These are phyloP conservation scores for Capronia epimyces DNA, from an alignment of 2,329 filamentous ascomycete species.

Conservation along the genomic window DNA sequence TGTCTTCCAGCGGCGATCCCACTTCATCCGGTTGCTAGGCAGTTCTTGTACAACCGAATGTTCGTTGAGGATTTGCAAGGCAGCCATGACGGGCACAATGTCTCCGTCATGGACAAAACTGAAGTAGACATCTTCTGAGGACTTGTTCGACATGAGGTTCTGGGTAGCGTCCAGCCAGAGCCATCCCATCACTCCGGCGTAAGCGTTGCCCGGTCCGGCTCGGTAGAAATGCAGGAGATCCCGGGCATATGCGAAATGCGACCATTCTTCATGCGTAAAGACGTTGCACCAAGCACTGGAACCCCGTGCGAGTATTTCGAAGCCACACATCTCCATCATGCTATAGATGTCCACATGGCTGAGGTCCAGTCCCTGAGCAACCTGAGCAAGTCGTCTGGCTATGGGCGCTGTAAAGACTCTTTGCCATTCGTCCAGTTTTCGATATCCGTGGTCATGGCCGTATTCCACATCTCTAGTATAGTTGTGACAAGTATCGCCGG, in stretches of 20 bases:
- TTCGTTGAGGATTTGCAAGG: constrained; percentile 42
- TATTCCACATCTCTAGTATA: constrained; percentile 37
- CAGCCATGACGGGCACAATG: constrained; percentile 51
- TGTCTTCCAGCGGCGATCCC: constrained; percentile 49
- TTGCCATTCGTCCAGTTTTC: constrained; percentile 45
- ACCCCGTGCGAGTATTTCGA: constrained; percentile 52
- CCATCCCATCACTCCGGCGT: constrained; percentile 51
- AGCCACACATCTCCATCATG: constrained; percentile 60
- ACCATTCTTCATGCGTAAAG: constrained; percentile 51
- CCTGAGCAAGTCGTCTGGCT: constrained; percentile 39
- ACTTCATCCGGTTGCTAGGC: constrained; percentile 43
- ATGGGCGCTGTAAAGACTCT: constrained; percentile 46
- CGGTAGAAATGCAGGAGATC: constrained; percentile 57
- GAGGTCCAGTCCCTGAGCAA: constrained; percentile 43
- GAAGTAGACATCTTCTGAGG: constrained; percentile 44
- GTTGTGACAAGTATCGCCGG: constrained; percentile 44
- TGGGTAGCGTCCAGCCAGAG: constrained; percentile 55
- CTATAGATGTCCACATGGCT: constrained; percentile 48
- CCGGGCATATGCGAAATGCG: constrained; percentile 54
- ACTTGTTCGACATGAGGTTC: constrained; percentile 44
- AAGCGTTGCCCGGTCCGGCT: constrained; percentile 53
- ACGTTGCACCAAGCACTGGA: constrained; percentile 53
- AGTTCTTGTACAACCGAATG: constrained; percentile 42
- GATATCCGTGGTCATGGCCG: constrained; percentile 49
- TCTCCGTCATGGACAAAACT: constrained; percentile 59